Evolutionary conservation across 2,329 filamentous ascomycete species (phyloP).

Genomic region (Beauveria bassiana): DNA sequence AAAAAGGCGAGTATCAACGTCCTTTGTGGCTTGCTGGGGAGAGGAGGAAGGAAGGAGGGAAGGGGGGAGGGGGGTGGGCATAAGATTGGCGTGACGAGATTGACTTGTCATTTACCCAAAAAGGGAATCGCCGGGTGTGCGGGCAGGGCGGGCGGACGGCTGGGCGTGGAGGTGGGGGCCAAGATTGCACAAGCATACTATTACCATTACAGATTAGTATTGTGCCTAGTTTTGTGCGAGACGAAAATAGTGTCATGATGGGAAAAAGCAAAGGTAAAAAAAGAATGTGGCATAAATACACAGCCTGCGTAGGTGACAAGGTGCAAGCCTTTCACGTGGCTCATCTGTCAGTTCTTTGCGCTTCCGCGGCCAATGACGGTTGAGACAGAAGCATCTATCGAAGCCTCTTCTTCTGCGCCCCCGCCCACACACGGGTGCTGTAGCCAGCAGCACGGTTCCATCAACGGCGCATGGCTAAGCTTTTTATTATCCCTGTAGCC

Average conservation of each 20-base stretch:
- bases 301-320: no score
- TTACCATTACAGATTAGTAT: no score
- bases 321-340: neutral
- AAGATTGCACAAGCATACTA: neutral
- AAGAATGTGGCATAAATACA: constrained; percentile 6
- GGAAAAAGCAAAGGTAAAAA: neutral
- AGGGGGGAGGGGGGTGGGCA: no score
- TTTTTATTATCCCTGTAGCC: neutral
- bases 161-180: neutral
- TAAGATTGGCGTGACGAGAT: neutral
- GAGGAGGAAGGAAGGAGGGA: no score
- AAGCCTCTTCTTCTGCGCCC: neutral
- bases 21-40: neutral
- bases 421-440: neutral
- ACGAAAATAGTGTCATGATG: neutral
- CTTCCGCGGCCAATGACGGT: constrained; percentile 3
- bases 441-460: neutral
- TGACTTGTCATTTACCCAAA: constrained; percentile 3
- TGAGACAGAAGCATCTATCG: neutral
- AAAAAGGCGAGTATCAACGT: neutral
- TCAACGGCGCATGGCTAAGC: neutral
- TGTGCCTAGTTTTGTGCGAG: no score
- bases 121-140: neutral
- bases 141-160: neutral
- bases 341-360: neutral